phyloP scores from a whole-genome alignment of 2,329 filamentous ascomycete species.

The Byssothecium circinans region DNA sequence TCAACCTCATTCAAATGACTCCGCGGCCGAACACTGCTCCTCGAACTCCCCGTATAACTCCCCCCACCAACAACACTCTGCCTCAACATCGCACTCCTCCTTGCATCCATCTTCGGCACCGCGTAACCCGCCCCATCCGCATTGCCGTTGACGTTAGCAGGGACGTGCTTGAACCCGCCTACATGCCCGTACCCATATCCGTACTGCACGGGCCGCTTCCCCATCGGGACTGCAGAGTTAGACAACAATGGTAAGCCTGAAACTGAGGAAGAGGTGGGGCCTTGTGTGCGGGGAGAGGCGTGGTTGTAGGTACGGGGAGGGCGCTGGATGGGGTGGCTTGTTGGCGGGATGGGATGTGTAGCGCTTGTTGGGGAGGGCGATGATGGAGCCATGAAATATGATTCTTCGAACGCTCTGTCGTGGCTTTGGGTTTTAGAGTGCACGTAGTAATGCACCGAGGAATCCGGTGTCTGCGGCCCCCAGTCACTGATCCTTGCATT shows the following conservation, averaged over 20 bases:
- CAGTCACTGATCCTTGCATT: conserved; percentile 17
- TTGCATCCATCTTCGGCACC: conserved; percentile 16
- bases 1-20: conserved; percentile 3
- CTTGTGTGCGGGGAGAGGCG: conserved; percentile 9
- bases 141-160: neutral
- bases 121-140: neutral
- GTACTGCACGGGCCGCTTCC: conserved; percentile 26
- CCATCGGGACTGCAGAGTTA: conserved; percentile 9
- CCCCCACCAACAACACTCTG: conserved; percentile 19
- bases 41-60: conserved; percentile 19
- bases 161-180: conserved; percentile 10
- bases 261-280: conserved; percentile 5
- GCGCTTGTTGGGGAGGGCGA: conserved; percentile 3
- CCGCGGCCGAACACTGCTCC: conserved; percentile 27
- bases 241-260: neutral
- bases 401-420: conserved; percentile 7
- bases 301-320: neutral
- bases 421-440: conserved; percentile 9
- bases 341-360: neutral
- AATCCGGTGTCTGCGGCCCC: conserved; percentile 20
- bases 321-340: neutral
- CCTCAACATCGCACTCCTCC: conserved; percentile 23
- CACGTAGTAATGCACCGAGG: conserved; percentile 26
- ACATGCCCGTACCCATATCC: conserved; percentile 16
- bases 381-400: conserved; percentile 13